Conservation (phyloP, 2,329 filamentous ascomycete genomes). For the Beauveria medogensis region DNA sequence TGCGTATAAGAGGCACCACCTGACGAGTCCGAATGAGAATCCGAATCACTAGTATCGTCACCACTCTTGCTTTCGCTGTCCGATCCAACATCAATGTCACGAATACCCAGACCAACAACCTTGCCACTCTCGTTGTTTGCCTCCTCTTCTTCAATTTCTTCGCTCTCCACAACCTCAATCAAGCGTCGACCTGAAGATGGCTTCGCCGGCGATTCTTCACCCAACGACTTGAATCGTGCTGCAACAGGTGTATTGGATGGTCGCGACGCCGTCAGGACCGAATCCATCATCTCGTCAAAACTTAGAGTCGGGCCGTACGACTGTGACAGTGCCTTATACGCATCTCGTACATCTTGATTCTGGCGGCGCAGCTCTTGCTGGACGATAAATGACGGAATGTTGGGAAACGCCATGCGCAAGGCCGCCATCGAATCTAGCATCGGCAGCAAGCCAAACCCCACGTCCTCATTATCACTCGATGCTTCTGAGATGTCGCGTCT, state of each 20-base stretch:
- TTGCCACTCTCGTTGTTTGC: not conserved
- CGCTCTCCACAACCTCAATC: conserved; percentile 14
- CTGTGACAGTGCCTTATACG: conserved; percentile 29
- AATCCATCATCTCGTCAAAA: conserved; percentile 27
- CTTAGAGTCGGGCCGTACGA: conserved; percentile 24
- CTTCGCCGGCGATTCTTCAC: not conserved
- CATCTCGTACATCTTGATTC: conserved; percentile 25
- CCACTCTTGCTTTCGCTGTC: not conserved
- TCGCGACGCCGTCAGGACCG: conserved; percentile 15
- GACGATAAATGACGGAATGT: conserved; percentile 26
- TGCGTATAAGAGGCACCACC: not conserved
- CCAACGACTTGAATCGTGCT: not conserved
- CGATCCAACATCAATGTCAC: not conserved
- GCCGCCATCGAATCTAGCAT: conserved; percentile 18
- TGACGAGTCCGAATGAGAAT: conserved; percentile 7
- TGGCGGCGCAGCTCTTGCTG: conserved; percentile 28
- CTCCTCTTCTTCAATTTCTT: not conserved
- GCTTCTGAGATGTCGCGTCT: conserved; percentile 11
- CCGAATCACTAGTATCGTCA: not conserved
- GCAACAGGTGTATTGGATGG: not conserved
- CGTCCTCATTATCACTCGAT: conserved; percentile 11
- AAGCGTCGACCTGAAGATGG: not conserved
- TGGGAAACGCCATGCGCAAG: conserved; percentile 37
- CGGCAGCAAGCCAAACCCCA: conserved; percentile 2
- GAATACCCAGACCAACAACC: not conserved